Conservation (phyloP, 768 basidiomycete species). For the Boletellus sp. region DNA sequence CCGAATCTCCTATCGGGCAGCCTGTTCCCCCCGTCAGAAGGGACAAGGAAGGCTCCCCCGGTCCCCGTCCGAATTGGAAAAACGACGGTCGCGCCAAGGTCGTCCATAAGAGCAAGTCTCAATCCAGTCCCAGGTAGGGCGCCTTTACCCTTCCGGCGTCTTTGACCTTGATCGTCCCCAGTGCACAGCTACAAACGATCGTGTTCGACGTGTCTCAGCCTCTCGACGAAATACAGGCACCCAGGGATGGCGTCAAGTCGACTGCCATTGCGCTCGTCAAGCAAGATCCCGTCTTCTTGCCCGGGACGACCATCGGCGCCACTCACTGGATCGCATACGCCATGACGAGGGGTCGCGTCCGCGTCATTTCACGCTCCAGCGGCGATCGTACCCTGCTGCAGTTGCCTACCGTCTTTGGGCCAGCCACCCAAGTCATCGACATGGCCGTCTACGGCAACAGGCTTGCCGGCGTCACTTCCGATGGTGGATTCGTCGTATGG, state of each 20-base stretch:
- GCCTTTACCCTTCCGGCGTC: not conserved
- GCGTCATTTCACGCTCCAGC: conserved; percentile 84
- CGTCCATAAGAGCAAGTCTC: conserved; percentile 41
- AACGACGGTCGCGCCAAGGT: conserved; percentile 38
- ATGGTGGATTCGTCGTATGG: conserved; percentile 89
- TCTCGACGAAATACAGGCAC: conserved; percentile 72
- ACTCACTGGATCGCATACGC: conserved; percentile 93
- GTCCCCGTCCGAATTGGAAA: conserved; percentile 47
- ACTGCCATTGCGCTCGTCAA: conserved; percentile 87
- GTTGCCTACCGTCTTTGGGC: conserved; percentile 59
- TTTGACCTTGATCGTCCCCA: conserved; percentile 24
- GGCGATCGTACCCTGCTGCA: conserved; percentile 86
- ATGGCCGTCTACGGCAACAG: conserved; percentile 85
- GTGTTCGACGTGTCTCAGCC: conserved; percentile 72
- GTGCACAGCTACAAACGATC: conserved; percentile 63
- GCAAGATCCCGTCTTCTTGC: conserved; percentile 79
- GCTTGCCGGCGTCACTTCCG: conserved; percentile 81
- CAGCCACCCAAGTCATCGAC: conserved; percentile 65
- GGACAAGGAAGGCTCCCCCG: conserved; percentile 72
- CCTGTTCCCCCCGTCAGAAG: conserved; percentile 40
- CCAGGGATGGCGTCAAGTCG: conserved; percentile 76
- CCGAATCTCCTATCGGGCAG: conserved; percentile 47
- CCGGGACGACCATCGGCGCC: conserved; percentile 84
- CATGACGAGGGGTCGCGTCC: conserved; percentile 88
- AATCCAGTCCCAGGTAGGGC: conserved; percentile 56